Conservation (phyloP, 345 rosid species). For the Chamaenerion angustifolium region DNA sequence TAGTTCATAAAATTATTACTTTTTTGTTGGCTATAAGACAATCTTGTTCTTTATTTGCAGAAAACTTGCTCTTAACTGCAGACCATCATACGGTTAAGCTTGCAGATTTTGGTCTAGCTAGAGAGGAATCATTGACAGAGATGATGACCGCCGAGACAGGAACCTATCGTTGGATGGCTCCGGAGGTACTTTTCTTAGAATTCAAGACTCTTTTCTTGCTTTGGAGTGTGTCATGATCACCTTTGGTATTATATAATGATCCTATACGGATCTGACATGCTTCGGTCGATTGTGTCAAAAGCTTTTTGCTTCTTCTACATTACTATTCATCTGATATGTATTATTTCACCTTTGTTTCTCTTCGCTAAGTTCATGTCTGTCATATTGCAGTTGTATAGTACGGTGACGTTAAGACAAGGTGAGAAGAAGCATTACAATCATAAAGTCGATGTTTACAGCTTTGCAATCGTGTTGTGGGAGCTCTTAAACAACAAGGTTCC, state of each 20-base stretch:
- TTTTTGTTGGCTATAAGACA: too few relatives aligned
- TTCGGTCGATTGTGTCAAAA: too few relatives aligned
- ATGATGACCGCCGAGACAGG: constrained; percentile 99
- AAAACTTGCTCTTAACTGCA: constrained; percentile 81
- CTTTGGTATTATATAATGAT: too few relatives aligned
- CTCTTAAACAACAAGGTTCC: constrained; percentile 85
- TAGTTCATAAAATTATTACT: too few relatives aligned
- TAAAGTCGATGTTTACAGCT: constrained; percentile 93
- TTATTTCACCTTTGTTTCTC: too few relatives aligned
- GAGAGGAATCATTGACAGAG: constrained; percentile 93
- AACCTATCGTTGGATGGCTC: constrained; percentile 97
- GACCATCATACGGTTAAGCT: constrained; percentile 83
- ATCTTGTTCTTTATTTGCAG: constrained; percentile 22
- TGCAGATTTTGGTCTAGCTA: constrained; percentile 88
- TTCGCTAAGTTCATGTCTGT: too few relatives aligned
- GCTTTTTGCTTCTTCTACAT: too few relatives aligned
- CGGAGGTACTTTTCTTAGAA: constrained; percentile 40
- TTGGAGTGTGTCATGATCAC: not conserved
- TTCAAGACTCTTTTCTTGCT: not conserved
- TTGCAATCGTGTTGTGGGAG: constrained; percentile 96
- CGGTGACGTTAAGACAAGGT: constrained; percentile 77
- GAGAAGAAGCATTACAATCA: constrained; percentile 97
- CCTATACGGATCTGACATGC: too few relatives aligned
- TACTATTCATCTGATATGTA: too few relatives aligned
- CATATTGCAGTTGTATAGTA: constrained; percentile 62